Conservation (phyloP, 23 red algal species). For the Gracilaria caudata region DNA sequence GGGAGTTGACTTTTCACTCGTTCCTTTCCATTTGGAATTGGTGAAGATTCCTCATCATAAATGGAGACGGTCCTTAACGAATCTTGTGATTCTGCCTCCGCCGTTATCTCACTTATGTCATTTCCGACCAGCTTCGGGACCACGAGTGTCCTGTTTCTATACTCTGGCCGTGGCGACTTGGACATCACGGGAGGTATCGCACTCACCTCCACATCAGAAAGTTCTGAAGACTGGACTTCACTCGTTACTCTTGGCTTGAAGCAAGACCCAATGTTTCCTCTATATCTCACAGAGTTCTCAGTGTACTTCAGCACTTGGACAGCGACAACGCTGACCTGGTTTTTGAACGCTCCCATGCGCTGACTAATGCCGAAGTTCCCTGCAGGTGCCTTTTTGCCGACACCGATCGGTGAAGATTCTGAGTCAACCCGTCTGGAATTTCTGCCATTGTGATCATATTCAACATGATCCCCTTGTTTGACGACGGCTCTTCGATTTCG, state of each 20-base stretch:
- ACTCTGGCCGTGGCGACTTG: background rate
- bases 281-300: background rate
- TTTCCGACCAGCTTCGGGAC: background rate
- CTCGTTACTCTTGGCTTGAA: background rate
- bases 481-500: conserved; percentile 8
- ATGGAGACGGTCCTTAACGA: background rate
- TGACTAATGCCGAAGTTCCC: background rate
- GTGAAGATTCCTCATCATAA: background rate
- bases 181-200: background rate
- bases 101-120: background rate
- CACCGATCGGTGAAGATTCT: background rate
- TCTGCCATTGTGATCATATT: background rate
- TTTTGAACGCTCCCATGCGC: background rate
- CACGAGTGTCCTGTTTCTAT: background rate
- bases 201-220: background rate
- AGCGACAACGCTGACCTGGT: background rate
- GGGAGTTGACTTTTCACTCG: conserved; percentile 23
- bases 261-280: background rate
- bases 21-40: background rate
- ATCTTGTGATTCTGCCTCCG: background rate
- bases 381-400: background rate
- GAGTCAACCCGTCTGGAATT: background rate
- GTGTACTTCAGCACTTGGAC: background rate
- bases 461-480: conserved; percentile 3
- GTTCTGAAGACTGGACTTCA: background rate